phyloP scores from a whole-genome alignment of 805 yeast species.

The Hanseniaspora hatyaiensis region DNA sequence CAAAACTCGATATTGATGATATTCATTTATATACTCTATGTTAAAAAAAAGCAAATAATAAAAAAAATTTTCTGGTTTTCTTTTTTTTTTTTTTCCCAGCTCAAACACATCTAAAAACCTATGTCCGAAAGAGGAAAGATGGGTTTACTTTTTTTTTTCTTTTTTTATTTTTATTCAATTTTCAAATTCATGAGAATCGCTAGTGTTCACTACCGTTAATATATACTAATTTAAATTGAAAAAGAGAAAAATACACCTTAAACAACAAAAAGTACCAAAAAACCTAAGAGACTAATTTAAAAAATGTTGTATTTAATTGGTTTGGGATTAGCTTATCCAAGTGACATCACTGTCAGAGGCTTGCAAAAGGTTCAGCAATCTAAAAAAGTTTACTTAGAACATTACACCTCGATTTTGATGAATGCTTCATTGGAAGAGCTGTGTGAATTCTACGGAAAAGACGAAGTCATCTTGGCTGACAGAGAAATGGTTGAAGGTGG shows the following conservation, averaged over 20 bases:
- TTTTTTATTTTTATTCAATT: no score
- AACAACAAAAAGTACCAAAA: not conserved
- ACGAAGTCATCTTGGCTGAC: slow-evolving; percentile 73
- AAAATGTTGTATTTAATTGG: slow-evolving; percentile 86
- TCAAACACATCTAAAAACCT: no score
- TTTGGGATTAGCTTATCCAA: slow-evolving; percentile 75
- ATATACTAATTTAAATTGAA: no score
- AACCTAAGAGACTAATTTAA: no score
- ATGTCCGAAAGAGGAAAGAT: not conserved
- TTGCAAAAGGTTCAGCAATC: slow-evolving; percentile 72
- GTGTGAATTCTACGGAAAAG: slow-evolving; percentile 72
- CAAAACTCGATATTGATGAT: no score
- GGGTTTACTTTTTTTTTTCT: not conserved
- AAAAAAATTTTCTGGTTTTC: no score
- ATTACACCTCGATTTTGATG: slow-evolving; percentile 90
- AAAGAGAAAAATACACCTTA: not conserved
- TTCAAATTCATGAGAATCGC: no score
- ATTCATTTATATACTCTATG: no score
- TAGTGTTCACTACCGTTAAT: no score
- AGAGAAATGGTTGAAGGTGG: slow-evolving; percentile 89
- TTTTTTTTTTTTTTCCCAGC: not conserved
- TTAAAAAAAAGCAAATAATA: no score
- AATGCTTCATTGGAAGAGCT: slow-evolving; percentile 67
- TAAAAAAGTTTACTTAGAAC: slow-evolving; percentile 86
- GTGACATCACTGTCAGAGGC: slow-evolving; percentile 91